Evolutionary conservation across 768 basidiomycete species (phyloP), one percentile per base, ranked within the genome.

Genomic region (Gloeostereum incarnatum): DNA sequence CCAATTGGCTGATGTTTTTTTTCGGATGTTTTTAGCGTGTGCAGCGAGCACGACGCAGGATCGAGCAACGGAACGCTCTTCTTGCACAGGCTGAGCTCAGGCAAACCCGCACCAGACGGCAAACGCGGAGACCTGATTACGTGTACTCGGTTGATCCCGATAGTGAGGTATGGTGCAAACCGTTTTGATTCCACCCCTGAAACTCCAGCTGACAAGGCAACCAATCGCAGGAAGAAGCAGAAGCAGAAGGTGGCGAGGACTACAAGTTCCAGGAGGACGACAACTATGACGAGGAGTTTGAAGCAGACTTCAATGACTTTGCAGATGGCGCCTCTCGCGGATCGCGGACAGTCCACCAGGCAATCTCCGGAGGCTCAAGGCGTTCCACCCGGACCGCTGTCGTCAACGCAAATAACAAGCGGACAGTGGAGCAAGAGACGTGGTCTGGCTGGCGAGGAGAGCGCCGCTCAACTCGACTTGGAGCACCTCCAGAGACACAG

Each of bases 61-160:
- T 84, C 35, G 78, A 87, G 51, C 77, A 84, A 52, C 70, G 69
- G 33, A 67, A 74, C 31, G 53, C 76, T 26, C 61, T 79, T 41
- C 61, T 80, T 45, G 83, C 78, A 14, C 84, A 87, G 54, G 77
- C 81, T 25, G 86, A 88, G 54, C 61, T 87, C 42, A 73, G 86
- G 44, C 76, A 80, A 57, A 89, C 85, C 19, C 71, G 88, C 43
- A 89, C 87, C 14, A 71, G 86, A 43, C 69, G 81, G 38, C 72
- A 74, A 58, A 77, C 80, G 2, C 71, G 72, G 30, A 77, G 73
- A 45, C 82, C 84, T 33, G 82, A 88, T 63, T 91, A 91, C 58
- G 84, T 84, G 36, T 87, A 89, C 57, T 67, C 71, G 50, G 72
- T 80, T 48, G 68, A 69, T 41, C 60, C 66, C 47, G 75, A 73